Conservation (phyloP, 2,329 filamentous ascomycete species). For the Pleochaeta shiraiana region DNA sequence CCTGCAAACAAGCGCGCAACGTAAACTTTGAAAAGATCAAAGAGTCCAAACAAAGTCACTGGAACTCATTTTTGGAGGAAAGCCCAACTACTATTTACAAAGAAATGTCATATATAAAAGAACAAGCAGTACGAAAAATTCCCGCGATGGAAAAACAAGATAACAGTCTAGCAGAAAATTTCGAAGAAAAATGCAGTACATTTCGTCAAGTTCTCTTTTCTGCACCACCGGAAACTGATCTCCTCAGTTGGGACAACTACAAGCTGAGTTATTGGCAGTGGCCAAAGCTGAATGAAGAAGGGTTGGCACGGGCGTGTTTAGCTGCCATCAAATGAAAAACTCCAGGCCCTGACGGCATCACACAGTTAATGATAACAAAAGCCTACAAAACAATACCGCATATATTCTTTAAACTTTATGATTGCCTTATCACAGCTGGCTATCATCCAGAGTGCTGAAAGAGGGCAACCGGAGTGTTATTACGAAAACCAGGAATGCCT, state of each 20-base stretch:
- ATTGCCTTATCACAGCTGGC: background rate
- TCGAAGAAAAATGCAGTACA: background rate
- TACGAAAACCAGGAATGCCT: background rate
- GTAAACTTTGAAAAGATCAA: background rate
- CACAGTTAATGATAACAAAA: background rate
- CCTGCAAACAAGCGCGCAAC: too few species aligned
- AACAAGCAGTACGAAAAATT: background rate
- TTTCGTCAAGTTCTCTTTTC: background rate
- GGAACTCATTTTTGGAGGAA: background rate
- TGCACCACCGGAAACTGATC: background rate
- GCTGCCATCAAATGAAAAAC: background rate
- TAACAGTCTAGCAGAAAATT: background rate
- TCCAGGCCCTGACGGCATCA: constrained; percentile 3
- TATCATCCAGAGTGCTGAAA: background rate
- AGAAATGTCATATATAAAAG: background rate
- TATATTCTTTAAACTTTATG: background rate
- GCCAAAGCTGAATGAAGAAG: background rate
- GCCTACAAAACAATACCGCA: background rate
- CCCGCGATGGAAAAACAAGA: background rate
- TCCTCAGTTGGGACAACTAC: background rate
- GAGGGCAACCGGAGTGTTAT: background rate
- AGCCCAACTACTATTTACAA: background rate
- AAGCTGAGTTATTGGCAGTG: background rate
- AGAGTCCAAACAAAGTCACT: background rate
- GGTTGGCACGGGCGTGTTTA: background rate